A percentile compares a stretch with the other conserved stretches of the same genome.
phyloP scores from a whole-genome alignment of 495 filamentous ascomycete genomes.

The Zalerion maritima region DNA sequence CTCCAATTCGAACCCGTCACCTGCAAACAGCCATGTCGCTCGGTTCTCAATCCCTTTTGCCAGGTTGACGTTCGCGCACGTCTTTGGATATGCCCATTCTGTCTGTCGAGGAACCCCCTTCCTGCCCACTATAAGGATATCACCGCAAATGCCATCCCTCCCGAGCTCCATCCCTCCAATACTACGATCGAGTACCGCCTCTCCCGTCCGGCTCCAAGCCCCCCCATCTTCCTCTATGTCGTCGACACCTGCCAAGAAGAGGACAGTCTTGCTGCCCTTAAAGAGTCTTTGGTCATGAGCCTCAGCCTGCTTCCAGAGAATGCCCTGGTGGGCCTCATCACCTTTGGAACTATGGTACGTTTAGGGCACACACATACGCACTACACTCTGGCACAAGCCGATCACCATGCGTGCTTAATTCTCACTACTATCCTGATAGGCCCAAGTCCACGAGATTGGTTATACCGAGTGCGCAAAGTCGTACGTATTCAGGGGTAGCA shows the following conservation, averaged over 20 bases:
- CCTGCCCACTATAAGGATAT: slow-evolving; percentile 99
- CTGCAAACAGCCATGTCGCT: slow-evolving; percentile 91
- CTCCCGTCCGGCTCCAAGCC: slow-evolving; percentile 78
- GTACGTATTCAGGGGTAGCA: slow-evolving; percentile 97
- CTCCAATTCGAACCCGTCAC: slow-evolving; percentile 95
- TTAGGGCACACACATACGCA: not conserved
- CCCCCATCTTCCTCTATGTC: slow-evolving; percentile 94
- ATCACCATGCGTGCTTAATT: not conserved
- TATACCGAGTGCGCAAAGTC: slow-evolving; percentile 98
- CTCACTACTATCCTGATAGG: slow-evolving; percentile 37
- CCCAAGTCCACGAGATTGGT: slow-evolving; percentile 95
- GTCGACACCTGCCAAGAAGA: slow-evolving; percentile 99
- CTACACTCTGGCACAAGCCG: not conserved
- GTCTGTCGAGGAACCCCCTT: slow-evolving; percentile 83
- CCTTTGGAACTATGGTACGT: slow-evolving; percentile 88
- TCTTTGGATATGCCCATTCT: slow-evolving; percentile 98
- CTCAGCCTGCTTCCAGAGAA: slow-evolving; percentile 85
- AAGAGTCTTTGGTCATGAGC: slow-evolving; percentile 95
- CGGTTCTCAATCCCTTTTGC: slow-evolving; percentile 93
- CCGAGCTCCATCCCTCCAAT: slow-evolving; percentile 83
- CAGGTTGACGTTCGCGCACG: slow-evolving; percentile 90
- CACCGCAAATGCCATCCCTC: slow-evolving; percentile 82
- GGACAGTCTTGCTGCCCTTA: slow-evolving; percentile 87
- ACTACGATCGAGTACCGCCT: slow-evolving; percentile 97
- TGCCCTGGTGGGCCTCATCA: slow-evolving; percentile 88